Evolutionary conservation across 2,329 filamentous ascomycete species (phyloP), one percentile per base, ranked within the genome.

Genomic region (Cladophialophora exuberans): DNA sequence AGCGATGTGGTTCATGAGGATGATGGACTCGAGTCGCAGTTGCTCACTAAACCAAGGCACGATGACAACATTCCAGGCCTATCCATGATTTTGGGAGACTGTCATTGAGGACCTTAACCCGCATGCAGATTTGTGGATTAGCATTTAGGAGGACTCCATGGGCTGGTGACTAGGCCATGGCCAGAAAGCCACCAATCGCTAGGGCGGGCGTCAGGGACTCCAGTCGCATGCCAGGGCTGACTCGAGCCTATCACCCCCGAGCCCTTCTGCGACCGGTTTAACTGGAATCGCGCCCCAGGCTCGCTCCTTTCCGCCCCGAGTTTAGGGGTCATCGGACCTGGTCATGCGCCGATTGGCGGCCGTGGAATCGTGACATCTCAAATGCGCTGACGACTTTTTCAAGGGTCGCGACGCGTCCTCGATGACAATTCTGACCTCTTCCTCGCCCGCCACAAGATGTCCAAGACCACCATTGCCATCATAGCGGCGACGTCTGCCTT

Each of bases 401-500:
- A 5, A 11, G 17, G 28, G 11, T 17, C 2, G n/a, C 6, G 46
- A 49, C 46, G 46, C 46, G 46, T 38, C 20, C 36, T 43, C 10
- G 25, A 30, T 22, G 31, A 20, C 6, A 52, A n/a, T 35, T 5
- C 20, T 42, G 18, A 52, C 6, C 28, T 44, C 36, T 28, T 9
- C 17, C 23, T 9, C 30, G 17, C 28, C 15, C 18, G 15, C 7
- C 36, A 31, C 23, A 23, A 55, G 62, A 93, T 93, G 89, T 91
- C 89, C 56, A 93, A 92, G 72, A 79, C 85, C 20, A 90, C 87
- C 28, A 67, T 93, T 64, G 87, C 87, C 62, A 79, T 89, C 57
- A 86, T 92, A 66, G 89, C 88, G 65, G 87, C 85, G 60, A 81
- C 88, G 67, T 85, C 88, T 70, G 89, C 88, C 64, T 86, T 86